phyloP scores from a whole-genome alignment of 176 grass and related monocot genomes.

The Carex parvula region DNA sequence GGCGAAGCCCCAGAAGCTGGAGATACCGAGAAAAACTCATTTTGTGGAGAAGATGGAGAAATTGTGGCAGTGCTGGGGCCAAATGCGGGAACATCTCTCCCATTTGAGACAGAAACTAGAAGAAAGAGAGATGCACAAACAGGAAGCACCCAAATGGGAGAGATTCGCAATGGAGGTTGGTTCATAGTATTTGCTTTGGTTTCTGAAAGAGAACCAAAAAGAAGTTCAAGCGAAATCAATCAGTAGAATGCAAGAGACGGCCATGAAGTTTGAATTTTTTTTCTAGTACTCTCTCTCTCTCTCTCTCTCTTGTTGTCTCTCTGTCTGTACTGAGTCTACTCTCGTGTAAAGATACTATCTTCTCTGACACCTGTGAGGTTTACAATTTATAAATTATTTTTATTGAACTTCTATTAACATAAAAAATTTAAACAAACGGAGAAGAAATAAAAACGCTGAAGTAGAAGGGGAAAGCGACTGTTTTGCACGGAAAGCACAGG shows the following conservation, averaged over 20 bases:
- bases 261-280: constrained; percentile 12
- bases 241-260: background rate
- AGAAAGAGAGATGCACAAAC: background rate
- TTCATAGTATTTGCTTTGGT: constrained; percentile 20
- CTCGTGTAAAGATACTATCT: constrained; percentile 15
- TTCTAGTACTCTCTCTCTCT: constrained; percentile 10
- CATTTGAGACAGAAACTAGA: background rate
- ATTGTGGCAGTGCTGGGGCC: background rate
- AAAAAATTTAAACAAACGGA: background rate
- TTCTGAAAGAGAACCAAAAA: background rate
- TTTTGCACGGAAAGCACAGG: constrained; percentile 26
- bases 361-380: constrained; percentile 17
- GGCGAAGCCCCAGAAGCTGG: constrained; percentile 18
- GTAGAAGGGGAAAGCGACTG: constrained; percentile 16
- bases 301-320: background rate
- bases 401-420: background rate
- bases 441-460: background rate
- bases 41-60: background rate
- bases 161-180: background rate
- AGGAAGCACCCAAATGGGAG: constrained; percentile 4
- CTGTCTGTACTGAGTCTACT: background rate
- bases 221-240: background rate
- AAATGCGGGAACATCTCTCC: constrained; percentile 18
- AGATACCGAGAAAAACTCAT: background rate
- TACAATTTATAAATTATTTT: constrained; percentile 10